Evolutionary conservation across 148 eudicot genomes (phyloP).

Genomic region (Arbutus unedo): DNA sequence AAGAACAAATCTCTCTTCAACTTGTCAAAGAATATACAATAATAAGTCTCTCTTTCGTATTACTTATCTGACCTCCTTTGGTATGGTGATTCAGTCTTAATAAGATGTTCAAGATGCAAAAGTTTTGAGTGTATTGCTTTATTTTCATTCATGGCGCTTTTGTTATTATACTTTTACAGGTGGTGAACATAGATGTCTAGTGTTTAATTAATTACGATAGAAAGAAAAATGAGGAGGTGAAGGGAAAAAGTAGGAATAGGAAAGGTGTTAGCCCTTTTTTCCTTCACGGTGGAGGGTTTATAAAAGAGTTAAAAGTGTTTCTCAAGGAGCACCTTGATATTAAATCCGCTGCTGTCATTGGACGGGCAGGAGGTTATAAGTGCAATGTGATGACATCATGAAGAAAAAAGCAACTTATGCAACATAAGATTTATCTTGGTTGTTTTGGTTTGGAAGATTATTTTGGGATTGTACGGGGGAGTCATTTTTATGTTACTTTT

Average conservation of each 20-base stretch:
- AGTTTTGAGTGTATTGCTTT: neutral
- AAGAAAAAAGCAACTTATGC: neutral
- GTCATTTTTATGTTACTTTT: too few relatives aligned
- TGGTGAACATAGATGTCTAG: neutral
- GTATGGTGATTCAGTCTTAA: neutral
- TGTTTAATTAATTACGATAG: neutral
- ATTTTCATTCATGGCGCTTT: neutral
- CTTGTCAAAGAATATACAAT: neutral
- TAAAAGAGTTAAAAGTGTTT: neutral
- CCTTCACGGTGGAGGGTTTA: neutral
- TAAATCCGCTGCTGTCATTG: neutral
- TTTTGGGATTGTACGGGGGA: too few relatives aligned
- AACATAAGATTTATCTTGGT: neutral
- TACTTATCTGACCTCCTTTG: constrained; percentile 4
- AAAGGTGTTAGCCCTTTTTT: neutral
- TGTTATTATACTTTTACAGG: neutral
- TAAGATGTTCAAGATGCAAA: neutral
- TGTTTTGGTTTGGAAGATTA: too few relatives aligned
- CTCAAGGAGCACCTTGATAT: neutral
- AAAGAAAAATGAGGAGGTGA: neutral
- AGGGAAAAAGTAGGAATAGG: neutral
- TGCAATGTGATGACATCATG: neutral
- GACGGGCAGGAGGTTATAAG: neutral
- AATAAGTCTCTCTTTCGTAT: neutral
- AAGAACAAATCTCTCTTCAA: neutral